Base-by-base conservation (phyloP, 1,284 basidiomycete species). In the Butyriboletus appendiculatus region DNA sequence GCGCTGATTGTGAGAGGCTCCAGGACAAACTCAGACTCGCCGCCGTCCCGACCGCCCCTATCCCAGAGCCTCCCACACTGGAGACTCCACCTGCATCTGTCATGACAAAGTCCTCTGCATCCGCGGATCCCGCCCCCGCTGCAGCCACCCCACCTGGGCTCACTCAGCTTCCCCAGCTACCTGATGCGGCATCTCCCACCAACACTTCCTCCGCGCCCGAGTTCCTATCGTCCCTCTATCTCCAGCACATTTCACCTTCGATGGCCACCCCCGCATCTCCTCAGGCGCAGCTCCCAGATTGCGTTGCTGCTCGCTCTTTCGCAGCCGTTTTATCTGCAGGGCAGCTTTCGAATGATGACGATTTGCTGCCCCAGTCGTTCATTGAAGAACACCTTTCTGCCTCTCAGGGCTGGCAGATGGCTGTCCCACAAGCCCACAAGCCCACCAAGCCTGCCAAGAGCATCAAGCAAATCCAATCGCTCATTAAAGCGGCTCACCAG, bases 401-500 rank as follows among this genome's bases (percentile, higher is more conserved):
- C 11, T 40, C 56, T 18, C 62, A 64, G 32, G 33, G 41, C 18
- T 70, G 67, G 63, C 69, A 68, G 46, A 16, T 54, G 30, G 40
- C 57, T 5, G 4, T 43, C 35, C 16, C 58, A 9, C 57, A 59
- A 11, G 0, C 53, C 14, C 43, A 56, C 39, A 72, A 62, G 26
- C 18, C 53, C 12, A 28, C 52, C 3, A 63, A 65, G 48, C 69
- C 71, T 2, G 53, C 68, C 37, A 72, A 69, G 63, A 75, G 56
- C 56, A 61, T 77, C 32, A 71, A 67, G 15, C 73, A 77, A 35
- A 60, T 78, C 9, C 73, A 76, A 44, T 67, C 72, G 5, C 73
- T 77, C 48, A 76, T 78, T 58, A 66, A 68, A 41, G 66, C 66
- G 9, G 71, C 74, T n/a, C 75, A 77, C 46, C 65, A 75, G 56